Evolutionary conservation across 2,329 filamentous ascomycete species (phyloP), one percentile per base, ranked within the genome.

Genomic region (Paramyrothecium roridum): DNA sequence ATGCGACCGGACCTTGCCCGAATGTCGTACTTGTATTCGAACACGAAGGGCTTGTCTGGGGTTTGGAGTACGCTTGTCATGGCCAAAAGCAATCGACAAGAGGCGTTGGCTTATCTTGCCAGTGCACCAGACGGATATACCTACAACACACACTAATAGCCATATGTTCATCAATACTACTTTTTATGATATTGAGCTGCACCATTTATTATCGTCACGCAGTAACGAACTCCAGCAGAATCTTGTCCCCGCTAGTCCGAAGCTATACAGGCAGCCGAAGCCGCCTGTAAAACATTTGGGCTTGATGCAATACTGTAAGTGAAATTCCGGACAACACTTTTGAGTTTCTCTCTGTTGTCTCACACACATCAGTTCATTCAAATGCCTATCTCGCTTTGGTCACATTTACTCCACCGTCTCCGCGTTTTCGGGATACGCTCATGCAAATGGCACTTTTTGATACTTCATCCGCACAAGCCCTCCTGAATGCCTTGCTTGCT

Each of bases 81-180:
- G 61, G 61, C 61, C 61, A 1, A 56, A 50, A 10, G 33, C 37
- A 1, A 48, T 52, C 13, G 61, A 63, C 13, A 54, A 40, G 20
- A 59, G 23, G 40, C 55, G 61, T 7, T 50, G 60, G 1, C 45
- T 63, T 8, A 30, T 54, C 19, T 17, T 12, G 6, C 2, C 19
- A 43, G 2, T 2, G 21, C 21, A 4, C 52, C 48, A 47, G 3
- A 22, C 2, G 8, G 8, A 0, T 3, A 11, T 3, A 3, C 30
- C 37, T 1, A 21, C 46, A 3, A 33, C 4, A 1, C 40, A 34
- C 22, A 13, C 23, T 21, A 22, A 45, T 16, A 30, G 26, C 2
- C 43, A 53, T 17, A 56, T 56, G 22, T 53, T 63, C 10, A 49
- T 63, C 34, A 61, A 63, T 17, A 63, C 61, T 8, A 55, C 54